phyloP scores from a whole-genome alignment of 192 early-diverging fungal species.

The Thamnidium elegans region DNA sequence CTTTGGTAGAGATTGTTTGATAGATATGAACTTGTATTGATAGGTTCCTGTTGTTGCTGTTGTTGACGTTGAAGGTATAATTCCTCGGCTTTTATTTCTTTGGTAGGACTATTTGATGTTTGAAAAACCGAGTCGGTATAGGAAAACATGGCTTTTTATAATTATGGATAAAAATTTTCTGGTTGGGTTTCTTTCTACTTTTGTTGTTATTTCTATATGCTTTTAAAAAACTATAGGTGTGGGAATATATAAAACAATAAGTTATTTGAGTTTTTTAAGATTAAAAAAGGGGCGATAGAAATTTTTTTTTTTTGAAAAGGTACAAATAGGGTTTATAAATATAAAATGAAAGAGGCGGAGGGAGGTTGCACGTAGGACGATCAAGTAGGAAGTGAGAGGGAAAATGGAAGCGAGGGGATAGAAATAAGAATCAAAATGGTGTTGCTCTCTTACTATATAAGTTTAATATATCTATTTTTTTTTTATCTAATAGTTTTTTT shows the following conservation, averaged over 20 bases:
- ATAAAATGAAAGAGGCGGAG: not conserved
- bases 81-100: too few relatives aligned
- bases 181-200: too few relatives aligned
- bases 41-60: too few relatives aligned
- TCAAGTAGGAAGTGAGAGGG: not conserved
- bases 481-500: not conserved
- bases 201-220: not conserved
- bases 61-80: too few relatives aligned
- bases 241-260: not conserved
- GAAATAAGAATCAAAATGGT: not conserved
- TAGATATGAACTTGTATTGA: too few relatives aligned
- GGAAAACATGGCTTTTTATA: too few relatives aligned
- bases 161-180: too few relatives aligned
- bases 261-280: not conserved
- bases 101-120: too few relatives aligned
- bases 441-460: not conserved
- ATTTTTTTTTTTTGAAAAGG: conserved; percentile 3
- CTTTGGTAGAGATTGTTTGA: too few relatives aligned
- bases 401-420: not conserved
- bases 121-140: too few relatives aligned
- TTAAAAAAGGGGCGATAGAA: not conserved
- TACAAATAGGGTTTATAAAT: not conserved
- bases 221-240: not conserved
- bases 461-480: not conserved
- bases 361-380: not conserved